Evolutionary conservation across 163 green algal species (phyloP).

Genomic region (Prototheca wickerhamii): DNA sequence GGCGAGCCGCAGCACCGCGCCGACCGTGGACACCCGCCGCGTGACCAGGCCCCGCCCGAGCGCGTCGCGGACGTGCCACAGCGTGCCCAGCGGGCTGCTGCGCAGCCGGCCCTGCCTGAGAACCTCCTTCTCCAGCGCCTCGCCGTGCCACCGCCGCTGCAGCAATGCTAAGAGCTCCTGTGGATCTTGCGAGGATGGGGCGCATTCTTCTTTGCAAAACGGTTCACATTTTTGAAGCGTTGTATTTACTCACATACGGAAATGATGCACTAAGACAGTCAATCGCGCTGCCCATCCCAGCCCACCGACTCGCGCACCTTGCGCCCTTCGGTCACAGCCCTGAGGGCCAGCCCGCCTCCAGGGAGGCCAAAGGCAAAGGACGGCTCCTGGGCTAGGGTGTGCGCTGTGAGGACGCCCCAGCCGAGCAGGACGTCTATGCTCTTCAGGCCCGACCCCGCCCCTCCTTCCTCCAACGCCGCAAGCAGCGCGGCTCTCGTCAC

Average conservation of each 20-base stretch:
- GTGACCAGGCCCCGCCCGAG: constrained; percentile 7
- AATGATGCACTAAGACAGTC: no score
- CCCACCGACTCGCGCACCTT: background rate
- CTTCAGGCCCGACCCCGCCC: no score
- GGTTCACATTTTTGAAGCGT: no score
- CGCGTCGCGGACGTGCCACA: constrained; percentile 1
- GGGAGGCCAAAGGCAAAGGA: background rate
- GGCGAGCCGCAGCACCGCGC: constrained; percentile 29
- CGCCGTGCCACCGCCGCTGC: constrained; percentile 26
- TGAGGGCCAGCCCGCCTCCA: background rate
- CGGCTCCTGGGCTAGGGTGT: background rate
- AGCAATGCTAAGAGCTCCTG: constrained; percentile 31
- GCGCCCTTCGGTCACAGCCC: background rate
- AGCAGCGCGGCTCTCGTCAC: constrained; percentile 21
- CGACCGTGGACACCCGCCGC: constrained; percentile 25
- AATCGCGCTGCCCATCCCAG: background rate
- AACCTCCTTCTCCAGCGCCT: constrained; percentile 42
- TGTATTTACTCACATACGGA: no score
- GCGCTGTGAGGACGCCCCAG: background rate
- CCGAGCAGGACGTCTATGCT: background rate
- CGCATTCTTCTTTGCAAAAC: no score
- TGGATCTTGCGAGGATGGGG: background rate
- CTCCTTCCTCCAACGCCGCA: constrained; percentile 10
- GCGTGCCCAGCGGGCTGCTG: constrained; percentile 3
- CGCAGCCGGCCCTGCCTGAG: constrained; percentile 14